Evolutionary conservation across 768 basidiomycete species (phyloP), one percentile per base, ranked within the genome.

Genomic region (Mycena leptocephala): DNA sequence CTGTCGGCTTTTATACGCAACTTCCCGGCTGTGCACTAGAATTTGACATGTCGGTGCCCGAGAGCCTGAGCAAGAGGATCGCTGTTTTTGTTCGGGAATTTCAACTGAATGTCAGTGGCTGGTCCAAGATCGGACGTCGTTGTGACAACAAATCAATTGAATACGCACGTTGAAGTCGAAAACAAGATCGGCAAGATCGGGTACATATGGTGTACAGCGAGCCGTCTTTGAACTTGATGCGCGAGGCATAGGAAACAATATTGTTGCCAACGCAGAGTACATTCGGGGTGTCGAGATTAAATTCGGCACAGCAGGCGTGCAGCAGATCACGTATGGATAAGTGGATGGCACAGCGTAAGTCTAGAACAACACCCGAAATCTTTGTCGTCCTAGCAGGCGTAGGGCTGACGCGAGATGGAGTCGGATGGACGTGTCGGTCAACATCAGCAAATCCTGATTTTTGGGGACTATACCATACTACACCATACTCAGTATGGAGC

Each of bases 91-190:
- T 64, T 64, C 41, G 41, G 64, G 30, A 46, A 32, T 30, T 48
- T 64, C 58, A 59, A 59, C 58, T 59, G 58, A 33, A 65, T 64
- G 26, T 64, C 63, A 48, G 63, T 66, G 48, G 65, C 53, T 66
- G 65, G 48, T 66, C 33, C 51, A 67, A 39, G 65, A 67, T 67
- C 51, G 65, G 65, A 37, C 35, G 51, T 67, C 33, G 64, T 66
- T 66, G 65, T 65, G 62, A 63, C 62, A 63, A 63, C 62, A 46
- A 63, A 63, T 63, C 62, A 63, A 43, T 63, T 63, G 62, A 46
- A 63, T 63, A 41, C 62, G 28, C 41, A 63, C 62, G 62, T 63
- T 63, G 62, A 63, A 63, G 39, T 63, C 62, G 62, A 63, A 46
- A 63, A 63, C 62, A 63, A 62, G 61, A 35, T 41, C 58, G 33